These are phyloP conservation scores for Deinandra increscens DNA, from an alignment of 129 eudicot genomes.

Conservation along the genomic window DNA sequence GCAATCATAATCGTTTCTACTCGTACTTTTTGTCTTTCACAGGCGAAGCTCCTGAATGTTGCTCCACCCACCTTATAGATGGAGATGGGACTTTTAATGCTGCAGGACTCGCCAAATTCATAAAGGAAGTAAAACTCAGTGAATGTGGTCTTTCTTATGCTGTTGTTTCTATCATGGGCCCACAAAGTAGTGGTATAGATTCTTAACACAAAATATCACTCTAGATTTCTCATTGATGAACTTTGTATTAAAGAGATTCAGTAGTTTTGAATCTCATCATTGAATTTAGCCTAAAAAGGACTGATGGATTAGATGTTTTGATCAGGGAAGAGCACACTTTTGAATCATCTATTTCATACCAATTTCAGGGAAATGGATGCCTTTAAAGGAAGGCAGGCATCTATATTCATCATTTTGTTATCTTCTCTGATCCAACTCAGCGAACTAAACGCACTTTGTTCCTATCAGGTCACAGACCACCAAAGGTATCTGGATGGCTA, in stretches of 20 bases:
- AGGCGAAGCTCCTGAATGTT: conserved; percentile 31
- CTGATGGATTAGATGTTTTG: conserved; percentile 3
- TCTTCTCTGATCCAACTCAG: not conserved
- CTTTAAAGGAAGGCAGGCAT: conserved; percentile 53
- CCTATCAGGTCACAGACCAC: conserved; percentile 22
- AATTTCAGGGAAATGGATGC: conserved; percentile 85
- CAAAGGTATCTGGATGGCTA: conserved; percentile 23
- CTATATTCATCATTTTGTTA: not conserved
- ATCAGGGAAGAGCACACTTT: conserved; percentile 72
- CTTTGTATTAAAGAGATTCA: not conserved
- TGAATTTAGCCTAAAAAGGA: not conserved
- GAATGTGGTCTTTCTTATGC: conserved; percentile 74
- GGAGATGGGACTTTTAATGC: conserved; percentile 56
- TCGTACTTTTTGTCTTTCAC: not conserved
- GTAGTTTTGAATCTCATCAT: not conserved
- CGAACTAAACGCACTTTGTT: not conserved
- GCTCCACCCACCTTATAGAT: conserved; percentile 4
- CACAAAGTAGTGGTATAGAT: conserved; percentile 47
- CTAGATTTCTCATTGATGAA: not conserved
- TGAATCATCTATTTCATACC: conserved; percentile 60
- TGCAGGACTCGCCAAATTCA: conserved; percentile 46
- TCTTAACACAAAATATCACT: not conserved
- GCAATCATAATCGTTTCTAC: not conserved
- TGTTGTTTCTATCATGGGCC: conserved; percentile 47
- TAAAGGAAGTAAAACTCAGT: conserved; percentile 50